These are phyloP conservation scores for Hortiboletus campestris DNA, from an alignment of 768 basidiomycete species.

Conservation along the genomic window DNA sequence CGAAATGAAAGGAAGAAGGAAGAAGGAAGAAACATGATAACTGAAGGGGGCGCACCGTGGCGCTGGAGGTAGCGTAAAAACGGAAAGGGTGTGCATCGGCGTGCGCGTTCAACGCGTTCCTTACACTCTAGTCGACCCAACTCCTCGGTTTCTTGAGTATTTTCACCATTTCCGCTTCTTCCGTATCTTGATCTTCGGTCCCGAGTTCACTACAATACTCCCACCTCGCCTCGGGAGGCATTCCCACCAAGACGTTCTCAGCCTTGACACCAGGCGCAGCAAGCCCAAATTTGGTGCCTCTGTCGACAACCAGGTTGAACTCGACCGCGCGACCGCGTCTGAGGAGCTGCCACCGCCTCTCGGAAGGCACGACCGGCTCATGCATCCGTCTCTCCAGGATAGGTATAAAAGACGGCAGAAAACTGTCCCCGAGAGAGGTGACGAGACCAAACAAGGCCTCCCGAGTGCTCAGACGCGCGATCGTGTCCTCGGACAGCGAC, in stretches of 20 bases:
- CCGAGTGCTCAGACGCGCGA: slow-evolving; percentile 19
- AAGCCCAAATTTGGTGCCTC: slow-evolving; percentile 68
- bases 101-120: too few relatives aligned
- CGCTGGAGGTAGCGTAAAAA: too few relatives aligned
- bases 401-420: slow-evolving; percentile 47
- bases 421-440: slow-evolving; percentile 40
- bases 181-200: slow-evolving; percentile 39
- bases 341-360: slow-evolving; percentile 52
- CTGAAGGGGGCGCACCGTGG: too few relatives aligned
- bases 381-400: slow-evolving; percentile 40
- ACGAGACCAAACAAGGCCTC: slow-evolving; percentile 47
- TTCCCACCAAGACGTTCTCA: slow-evolving; percentile 64
- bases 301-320: slow-evolving; percentile 66
- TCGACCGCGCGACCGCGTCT: slow-evolving; percentile 53
- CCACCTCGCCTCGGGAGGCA: slow-evolving; percentile 67
- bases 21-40: too few relatives aligned
- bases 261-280: slow-evolving; percentile 56
- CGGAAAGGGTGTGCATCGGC: too few relatives aligned
- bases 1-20: too few relatives aligned
- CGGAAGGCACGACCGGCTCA: slow-evolving; percentile 22
- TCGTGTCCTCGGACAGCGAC: background rate
- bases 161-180: slow-evolving; percentile 51
- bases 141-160: slow-evolving; percentile 37
- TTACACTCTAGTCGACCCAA: slow-evolving; percentile 10
- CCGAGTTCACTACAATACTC: slow-evolving; percentile 64